Base-by-base conservation (phyloP, 1,139 yeast species). In the Taphrina pruni region DNA sequence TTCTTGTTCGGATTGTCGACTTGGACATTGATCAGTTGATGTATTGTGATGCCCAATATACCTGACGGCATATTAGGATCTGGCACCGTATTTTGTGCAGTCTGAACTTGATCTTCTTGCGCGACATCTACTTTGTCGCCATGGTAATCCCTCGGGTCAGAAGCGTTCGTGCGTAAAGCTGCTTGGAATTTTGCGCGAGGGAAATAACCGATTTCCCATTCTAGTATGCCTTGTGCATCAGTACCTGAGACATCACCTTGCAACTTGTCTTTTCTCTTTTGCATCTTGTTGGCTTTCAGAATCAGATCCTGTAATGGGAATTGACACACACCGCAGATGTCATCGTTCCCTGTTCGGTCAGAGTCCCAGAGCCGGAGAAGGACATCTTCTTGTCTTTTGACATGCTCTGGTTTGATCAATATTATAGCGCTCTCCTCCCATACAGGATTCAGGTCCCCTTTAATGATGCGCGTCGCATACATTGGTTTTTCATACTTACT, bases 401-500 rank as follows among this genome's bases (percentile, higher is more conserved):
- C 58, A 55, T 65, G 69, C 36, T 65, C 69, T 35, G 69, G 58
- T 36, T 38, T 48, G 52, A 65, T 51, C 51, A 65, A 20, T 20
- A 65, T 65, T 36, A 65, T 50, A 43, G 69, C 65, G 1, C 51
- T 39, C 43, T 65, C 69, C 35, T 58, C 69, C 69, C 69, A 65
- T 7, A 57, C 65, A 17, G 69, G 69, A 39, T 65, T 65, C 32
- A 48, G 61, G 26, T 65, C 69, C 14, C 69, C 69, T 38, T 58
- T 57, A 48, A 65, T 65, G 58, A 65, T 57, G n/a, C 69, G 64
- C 7, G 69, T 65, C 7, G 69, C 69, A 35, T 65, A 65, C 69
- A 65, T 65, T 36, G 69, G 69, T 17, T 65, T 65, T 20, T 65
- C 69, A 52, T 65, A 65, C 35, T 65, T 57, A 36, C 62, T 55